A percentile compares a stretch with the other conserved stretches of the same genome.
Conservation (phyloP, 371 early-diverging fungal species). For the Circinella umbellata region DNA sequence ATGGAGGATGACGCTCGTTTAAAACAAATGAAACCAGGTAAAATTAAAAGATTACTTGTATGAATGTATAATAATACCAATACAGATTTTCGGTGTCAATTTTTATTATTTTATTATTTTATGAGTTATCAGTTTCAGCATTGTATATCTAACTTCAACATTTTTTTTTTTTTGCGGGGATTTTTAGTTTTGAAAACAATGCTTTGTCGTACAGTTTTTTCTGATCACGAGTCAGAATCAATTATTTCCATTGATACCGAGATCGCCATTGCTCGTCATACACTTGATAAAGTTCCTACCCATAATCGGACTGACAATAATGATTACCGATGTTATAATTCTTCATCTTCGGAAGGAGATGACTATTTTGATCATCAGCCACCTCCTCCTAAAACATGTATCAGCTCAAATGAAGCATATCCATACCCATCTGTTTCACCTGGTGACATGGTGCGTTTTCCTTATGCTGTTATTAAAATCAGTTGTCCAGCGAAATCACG, state of each 20-base stretch:
- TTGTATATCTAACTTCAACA: background rate
- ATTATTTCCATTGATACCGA: conserved; percentile 15
- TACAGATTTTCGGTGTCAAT: background rate
- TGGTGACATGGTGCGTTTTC: conserved; percentile 14
- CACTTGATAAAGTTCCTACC: background rate
- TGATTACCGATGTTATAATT: background rate
- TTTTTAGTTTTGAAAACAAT: conserved; percentile 10
- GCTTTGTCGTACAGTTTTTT: conserved; percentile 11
- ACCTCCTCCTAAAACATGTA: background rate
- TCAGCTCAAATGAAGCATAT: background rate
- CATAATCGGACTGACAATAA: background rate
- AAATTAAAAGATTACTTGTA: too few species aligned
- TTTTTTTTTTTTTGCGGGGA: background rate
- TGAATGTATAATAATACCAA: background rate
- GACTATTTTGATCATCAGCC: conserved; percentile 8
- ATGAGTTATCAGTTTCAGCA: too few species aligned
- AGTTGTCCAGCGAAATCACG: background rate
- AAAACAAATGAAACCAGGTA: conserved; percentile 15
- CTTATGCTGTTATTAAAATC: conserved; percentile 18
- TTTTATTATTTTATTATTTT: too few species aligned
- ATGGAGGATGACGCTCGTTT: conserved; percentile 12
- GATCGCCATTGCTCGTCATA: conserved; percentile 11
- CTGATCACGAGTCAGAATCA: background rate
- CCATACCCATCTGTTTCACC: conserved; percentile 11
- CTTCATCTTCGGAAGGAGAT: background rate